A percentile compares a stretch with the other conserved stretches of the same genome.
Conservation (phyloP, 148 eudicot species). For the Chenopodium berlandieri region DNA sequence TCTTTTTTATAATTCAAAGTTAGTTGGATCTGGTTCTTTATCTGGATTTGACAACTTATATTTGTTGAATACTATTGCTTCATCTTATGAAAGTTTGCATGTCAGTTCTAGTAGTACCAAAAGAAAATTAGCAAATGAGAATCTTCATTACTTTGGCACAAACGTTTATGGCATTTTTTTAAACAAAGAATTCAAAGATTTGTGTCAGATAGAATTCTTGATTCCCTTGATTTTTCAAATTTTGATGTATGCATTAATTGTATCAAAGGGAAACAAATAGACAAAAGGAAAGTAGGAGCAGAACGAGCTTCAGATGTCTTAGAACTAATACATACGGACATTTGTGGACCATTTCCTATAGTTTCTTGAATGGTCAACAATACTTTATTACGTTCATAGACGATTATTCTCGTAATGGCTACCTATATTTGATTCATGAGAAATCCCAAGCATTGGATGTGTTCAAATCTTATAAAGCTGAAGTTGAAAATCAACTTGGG, state of each 20-base stretch:
- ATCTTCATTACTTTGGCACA: not conserved
- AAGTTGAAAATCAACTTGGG: not conserved
- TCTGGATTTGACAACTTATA: not conserved
- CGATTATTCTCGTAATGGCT: not conserved
- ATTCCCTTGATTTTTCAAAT: constrained; percentile 10
- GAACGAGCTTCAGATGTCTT: constrained; percentile 1
- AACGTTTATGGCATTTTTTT: constrained; percentile 6
- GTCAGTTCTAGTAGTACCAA: not conserved
- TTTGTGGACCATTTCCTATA: constrained; percentile 18
- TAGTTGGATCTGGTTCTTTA: constrained; percentile 9
- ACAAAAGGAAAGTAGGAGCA: not conserved
- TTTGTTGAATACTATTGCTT: not conserved
- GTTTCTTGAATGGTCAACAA: constrained; percentile 13
- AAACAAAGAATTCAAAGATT: constrained; percentile 12
- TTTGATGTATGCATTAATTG: not conserved
- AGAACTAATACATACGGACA: constrained; percentile 10
- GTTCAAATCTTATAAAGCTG: constrained; percentile 14
- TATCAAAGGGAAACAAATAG: constrained; percentile 7
- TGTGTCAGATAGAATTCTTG: constrained; percentile 11
- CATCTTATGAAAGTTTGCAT: not conserved
- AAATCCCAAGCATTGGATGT: not conserved
- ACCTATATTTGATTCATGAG: not conserved
- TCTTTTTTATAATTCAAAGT: constrained; percentile 3
- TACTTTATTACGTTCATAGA: constrained; percentile 15
- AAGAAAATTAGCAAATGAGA: constrained; percentile 8